These are phyloP conservation scores for Loxodes magnus DNA, from an alignment of 73 alveolate species.

Conservation along the genomic window DNA sequence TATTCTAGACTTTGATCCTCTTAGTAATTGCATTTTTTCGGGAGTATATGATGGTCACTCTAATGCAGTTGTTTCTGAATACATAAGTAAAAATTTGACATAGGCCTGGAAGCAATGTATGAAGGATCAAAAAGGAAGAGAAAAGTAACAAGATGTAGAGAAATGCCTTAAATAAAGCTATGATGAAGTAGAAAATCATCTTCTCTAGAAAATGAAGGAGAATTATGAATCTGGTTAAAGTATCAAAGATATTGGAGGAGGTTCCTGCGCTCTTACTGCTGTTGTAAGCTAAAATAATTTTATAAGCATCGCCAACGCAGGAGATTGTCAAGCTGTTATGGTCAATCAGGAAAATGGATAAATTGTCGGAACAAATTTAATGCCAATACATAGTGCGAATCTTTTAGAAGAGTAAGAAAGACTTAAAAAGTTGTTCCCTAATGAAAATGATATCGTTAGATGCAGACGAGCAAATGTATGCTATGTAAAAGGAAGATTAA, in stretches of 20 bases:
- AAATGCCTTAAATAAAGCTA: constrained; percentile 50
- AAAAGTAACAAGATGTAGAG: constrained; percentile 30
- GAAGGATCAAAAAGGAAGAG: constrained; percentile 8
- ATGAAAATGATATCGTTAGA: constrained; percentile 60
- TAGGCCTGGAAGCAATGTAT: constrained; percentile 32
- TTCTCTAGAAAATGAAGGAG: constrained; percentile 42
- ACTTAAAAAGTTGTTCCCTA: constrained; percentile 51
- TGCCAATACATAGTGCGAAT: constrained; percentile 61
- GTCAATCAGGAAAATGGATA: constrained; percentile 40
- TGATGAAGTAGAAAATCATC: constrained; percentile 65
- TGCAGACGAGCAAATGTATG: constrained; percentile 66
- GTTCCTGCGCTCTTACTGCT: constrained; percentile 81
- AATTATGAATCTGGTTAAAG: constrained; percentile 48
- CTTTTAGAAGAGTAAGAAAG: constrained; percentile 66
- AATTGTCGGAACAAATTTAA: constrained; percentile 28
- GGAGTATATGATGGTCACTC: too few species aligned
- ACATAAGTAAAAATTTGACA: constrained; percentile 51
- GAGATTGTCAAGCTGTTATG: constrained; percentile 87
- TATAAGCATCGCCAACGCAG: constrained; percentile 79
- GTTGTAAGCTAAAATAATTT: constrained; percentile 48
- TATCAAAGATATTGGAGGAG: constrained; percentile 54
- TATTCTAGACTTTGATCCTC: constrained; percentile 9
- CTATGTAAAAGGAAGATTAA: constrained; percentile 86
- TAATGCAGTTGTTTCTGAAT: constrained; percentile 63
- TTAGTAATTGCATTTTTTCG: constrained; percentile 24